Base-by-base conservation (phyloP, 129 eudicot genomes). In the Centaurea solstitialis region DNA sequence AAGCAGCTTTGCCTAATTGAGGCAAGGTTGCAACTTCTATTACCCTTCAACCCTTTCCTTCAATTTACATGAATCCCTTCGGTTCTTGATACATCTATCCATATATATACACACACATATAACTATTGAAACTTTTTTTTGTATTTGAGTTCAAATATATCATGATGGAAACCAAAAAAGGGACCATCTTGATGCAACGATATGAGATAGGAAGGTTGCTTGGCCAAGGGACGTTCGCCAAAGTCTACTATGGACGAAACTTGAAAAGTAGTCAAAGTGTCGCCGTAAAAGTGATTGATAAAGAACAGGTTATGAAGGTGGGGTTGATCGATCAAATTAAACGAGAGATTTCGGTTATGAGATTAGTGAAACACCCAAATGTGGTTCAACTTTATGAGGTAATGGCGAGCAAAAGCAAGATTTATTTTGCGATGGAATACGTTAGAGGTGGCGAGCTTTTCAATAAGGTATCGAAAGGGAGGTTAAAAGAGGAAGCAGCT, bases 171-270 rank as follows among this genome's bases (percentile, higher is more conserved):
- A 74, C 77, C 6, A 91, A 85, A 76, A 87, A 85, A 76, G 91
- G 90, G 22, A 65, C 81, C 33, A 81, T 89, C 20, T 85, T 91
- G 79, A 82, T 88, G 87, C 81, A 85, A 5, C 81, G 64, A 61
- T 92, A 87, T 62, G 97, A 88, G 87, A 69, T 92, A 9, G 97
- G 94, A 23, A 85, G 68, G 77, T 22, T 90, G 74, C 78, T 92
- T 6, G 97, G 97, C 1, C 91, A 86, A 76, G 97, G 97, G 12
- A 88, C 94, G 8, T 90, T 92, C 37, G 97, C 97, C 0, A 92
- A 92, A 73, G 97, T 92, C 0, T 83, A 90, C 75, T 87, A 90
- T 41, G 97, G 85, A 5, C 72, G 91, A 43, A 74, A 86, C 84
- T 73, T 90, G 7, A 45, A 82, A n/a, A 76, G 88, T 2, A 87